Percentiles rank a stretch among this genome's conserved stretches.
These are phyloP conservation scores for Lachnellula hyalina DNA, from an alignment of 2,329 filamentous ascomycete genomes.

Conservation along the genomic window DNA sequence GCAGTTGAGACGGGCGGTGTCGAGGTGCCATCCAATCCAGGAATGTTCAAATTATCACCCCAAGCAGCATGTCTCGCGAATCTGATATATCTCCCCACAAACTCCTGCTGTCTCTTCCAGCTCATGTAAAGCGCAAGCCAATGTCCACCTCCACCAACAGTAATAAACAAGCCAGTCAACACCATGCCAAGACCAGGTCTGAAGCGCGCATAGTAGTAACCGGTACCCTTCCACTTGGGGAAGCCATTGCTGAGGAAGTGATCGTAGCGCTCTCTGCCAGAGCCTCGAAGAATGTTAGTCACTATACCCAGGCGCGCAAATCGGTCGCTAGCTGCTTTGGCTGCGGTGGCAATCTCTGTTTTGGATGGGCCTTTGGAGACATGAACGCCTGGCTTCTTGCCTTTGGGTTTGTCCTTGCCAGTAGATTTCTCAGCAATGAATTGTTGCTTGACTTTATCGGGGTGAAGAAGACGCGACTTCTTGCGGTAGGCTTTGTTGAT, in stretches of 20 bases:
- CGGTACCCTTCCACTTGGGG: conserved; percentile 92
- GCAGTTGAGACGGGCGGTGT: conserved; percentile 40
- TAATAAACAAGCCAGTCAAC: conserved; percentile 72
- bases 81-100: conserved; percentile 85
- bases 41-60: conserved; percentile 75
- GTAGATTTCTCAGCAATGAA: conserved; percentile 63
- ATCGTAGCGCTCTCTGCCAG: conserved; percentile 82
- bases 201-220: conserved; percentile 96
- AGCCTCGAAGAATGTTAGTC: conserved; percentile 76
- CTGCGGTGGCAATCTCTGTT: conserved; percentile 68
- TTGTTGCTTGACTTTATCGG: conserved; percentile 89
- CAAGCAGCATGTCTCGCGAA: conserved; percentile 84
- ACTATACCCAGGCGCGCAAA: conserved; percentile 83
- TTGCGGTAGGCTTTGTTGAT: conserved; percentile 93
- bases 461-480: conserved; percentile 76
- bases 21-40: conserved; percentile 52
- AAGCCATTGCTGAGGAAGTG: conserved; percentile 92
- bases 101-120: conserved; percentile 87
- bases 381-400: conserved; percentile 55
- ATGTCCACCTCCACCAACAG: conserved; percentile 79
- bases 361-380: conserved; percentile 67
- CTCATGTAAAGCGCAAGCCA: conserved; percentile 80
- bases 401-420: conserved; percentile 45
- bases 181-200: conserved; percentile 85
- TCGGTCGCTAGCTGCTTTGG: conserved; percentile 76